These are phyloP conservation scores for Epipyxis sp. DNA, from an alignment of 108 stramenopile genomes.

Conservation along the genomic window DNA sequence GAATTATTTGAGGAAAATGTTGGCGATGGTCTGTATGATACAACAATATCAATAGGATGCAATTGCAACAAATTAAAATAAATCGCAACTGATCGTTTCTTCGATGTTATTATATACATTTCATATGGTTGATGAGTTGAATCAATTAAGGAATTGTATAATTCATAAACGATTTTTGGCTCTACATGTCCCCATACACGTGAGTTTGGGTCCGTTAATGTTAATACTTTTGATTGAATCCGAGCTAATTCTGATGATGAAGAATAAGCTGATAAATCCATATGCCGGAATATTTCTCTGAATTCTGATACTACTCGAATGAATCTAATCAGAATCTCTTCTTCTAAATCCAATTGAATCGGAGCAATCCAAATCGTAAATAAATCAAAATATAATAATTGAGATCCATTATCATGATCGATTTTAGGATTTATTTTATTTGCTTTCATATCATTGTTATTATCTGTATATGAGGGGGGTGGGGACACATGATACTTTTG, in stretches of 20 bases:
- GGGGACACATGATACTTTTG: not conserved
- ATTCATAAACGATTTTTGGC: not conserved
- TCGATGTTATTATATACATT: not conserved
- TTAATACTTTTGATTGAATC: not conserved
- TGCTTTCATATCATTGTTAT: not conserved
- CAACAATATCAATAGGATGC: not conserved
- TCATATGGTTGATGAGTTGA: not conserved
- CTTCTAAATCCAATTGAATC: conserved; percentile 4
- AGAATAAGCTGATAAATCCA: not conserved
- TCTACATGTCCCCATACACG: not conserved
- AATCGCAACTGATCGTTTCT: not conserved
- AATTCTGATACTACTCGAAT: not conserved
- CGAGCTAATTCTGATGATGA: not conserved
- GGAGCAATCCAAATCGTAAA: conserved; percentile 30
- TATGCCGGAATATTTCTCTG: too few species aligned
- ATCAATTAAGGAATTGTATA: not conserved
- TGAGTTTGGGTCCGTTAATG: too few species aligned
- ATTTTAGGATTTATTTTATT: not conserved
- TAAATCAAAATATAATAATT: conserved; percentile 20
- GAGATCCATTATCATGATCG: not conserved
- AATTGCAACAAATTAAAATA: conserved; percentile 15
- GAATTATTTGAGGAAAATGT: not conserved
- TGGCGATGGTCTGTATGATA: conserved; percentile 8
- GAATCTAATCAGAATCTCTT: conserved; percentile 18
- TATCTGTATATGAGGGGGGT: too few species aligned